Conservation (phyloP, 2,329 filamentous ascomycete genomes). For the Colletotrichum horii region DNA sequence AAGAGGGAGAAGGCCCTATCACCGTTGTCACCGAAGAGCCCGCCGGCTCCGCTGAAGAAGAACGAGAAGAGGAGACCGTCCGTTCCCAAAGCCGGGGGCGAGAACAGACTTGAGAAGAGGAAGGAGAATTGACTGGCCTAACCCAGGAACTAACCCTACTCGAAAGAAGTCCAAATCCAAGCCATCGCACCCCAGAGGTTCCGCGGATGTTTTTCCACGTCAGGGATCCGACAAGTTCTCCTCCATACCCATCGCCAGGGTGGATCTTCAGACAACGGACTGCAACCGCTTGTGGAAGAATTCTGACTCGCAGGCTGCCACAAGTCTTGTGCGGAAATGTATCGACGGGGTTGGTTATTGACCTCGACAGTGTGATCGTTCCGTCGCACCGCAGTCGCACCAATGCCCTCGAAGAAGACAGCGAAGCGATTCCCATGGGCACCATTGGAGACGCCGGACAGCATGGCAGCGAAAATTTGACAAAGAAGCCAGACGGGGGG, state of each 20-base stretch:
- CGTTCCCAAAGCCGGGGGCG: neutral
- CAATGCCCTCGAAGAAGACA: neutral
- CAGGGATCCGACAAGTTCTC: no score
- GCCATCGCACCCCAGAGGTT: neutral
- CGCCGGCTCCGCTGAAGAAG: neutral
- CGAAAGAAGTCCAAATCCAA: neutral
- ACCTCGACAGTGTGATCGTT: neutral
- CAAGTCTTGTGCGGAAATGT: neutral
- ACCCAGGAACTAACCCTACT: neutral
- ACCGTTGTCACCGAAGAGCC: neutral
- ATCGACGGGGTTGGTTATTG: fast-evolving
- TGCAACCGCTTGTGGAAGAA: no score
- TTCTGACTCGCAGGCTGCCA: no score
- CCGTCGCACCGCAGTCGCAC: neutral
- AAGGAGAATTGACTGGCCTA: neutral
- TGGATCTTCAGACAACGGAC: no score
- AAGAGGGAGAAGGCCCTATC: neutral
- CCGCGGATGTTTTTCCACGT: neutral
- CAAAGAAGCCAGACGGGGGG: neutral
- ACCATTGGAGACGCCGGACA: neutral
- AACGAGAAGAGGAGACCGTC: neutral
- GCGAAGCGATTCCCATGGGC: neutral
- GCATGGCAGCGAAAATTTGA: no score
- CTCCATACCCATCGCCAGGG: no score
- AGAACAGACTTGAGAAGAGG: neutral